phyloP scores from a whole-genome alignment of 2,329 filamentous ascomycete genomes.

The Pseudogymnoascus sp. region DNA sequence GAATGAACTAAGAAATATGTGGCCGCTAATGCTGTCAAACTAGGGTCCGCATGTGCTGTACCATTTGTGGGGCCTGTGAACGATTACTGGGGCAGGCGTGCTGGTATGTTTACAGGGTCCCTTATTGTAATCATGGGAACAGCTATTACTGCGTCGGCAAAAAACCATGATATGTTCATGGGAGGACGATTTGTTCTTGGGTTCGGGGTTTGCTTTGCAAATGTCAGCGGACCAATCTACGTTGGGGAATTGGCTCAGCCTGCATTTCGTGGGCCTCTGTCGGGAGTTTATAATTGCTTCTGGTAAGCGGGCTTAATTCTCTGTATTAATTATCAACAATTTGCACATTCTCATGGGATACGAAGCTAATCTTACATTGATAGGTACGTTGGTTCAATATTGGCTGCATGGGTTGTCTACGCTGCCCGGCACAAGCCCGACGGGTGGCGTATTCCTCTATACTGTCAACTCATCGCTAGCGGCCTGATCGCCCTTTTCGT shows the following conservation, averaged over 20 bases:
- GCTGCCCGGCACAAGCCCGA: constrained; percentile 27
- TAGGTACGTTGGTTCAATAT: background rate
- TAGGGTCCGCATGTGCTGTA: constrained; percentile 39
- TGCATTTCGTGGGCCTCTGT: background rate
- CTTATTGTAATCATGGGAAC: background rate
- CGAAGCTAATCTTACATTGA: background rate
- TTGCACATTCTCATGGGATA: too few species aligned
- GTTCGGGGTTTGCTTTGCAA: background rate
- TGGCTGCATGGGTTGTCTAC: background rate
- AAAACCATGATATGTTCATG: background rate
- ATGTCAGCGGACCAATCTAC: background rate
- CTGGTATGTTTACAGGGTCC: constrained; percentile 39
- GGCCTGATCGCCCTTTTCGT: too few species aligned
- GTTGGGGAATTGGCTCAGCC: constrained; percentile 9
- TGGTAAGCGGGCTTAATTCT: background rate
- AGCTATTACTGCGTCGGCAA: background rate
- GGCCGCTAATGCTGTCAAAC: too few species aligned
- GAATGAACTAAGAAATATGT: too few species aligned
- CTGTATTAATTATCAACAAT: too few species aligned
- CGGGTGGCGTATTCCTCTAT: constrained; percentile 20
- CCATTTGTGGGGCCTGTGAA: constrained; percentile 45
- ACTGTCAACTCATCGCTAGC: constrained; percentile 1
- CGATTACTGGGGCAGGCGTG: constrained; percentile 39
- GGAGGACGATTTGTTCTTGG: background rate
- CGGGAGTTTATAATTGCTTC: constrained; percentile 9